phyloP scores from a whole-genome alignment of 1,284 basidiomycete genomes.

The Phaffia rhodozyma region DNA sequence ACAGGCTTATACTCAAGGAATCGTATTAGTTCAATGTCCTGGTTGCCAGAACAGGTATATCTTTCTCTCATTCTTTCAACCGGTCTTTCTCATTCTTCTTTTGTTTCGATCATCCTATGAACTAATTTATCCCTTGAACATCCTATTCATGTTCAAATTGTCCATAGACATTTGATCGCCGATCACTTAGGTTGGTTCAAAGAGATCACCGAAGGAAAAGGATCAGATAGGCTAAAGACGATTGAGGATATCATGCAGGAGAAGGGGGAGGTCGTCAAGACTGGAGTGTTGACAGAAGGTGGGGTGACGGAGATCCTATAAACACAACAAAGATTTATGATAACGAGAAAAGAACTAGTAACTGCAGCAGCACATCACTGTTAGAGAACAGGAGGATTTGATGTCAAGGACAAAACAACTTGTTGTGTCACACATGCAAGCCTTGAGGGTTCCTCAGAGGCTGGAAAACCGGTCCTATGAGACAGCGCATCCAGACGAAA shows the following conservation, averaged over 20 bases:
- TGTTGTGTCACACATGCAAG: too few relatives aligned
- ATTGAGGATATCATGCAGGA: constrained; percentile 27
- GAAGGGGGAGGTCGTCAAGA: constrained; percentile 26
- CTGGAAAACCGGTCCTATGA: too few relatives aligned
- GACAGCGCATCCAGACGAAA: too few relatives aligned
- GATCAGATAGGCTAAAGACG: constrained; percentile 19
- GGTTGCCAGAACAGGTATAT: constrained; percentile 73
- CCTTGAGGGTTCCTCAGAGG: too few relatives aligned
- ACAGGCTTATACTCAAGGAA: constrained; percentile 70
- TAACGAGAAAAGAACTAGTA: not conserved
- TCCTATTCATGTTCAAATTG: not conserved
- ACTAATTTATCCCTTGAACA: not conserved
- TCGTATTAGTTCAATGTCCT: constrained; percentile 87
- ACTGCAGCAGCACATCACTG: too few relatives aligned
- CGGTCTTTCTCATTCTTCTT: not conserved
- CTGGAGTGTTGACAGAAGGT: not conserved
- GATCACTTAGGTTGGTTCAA: constrained; percentile 91
- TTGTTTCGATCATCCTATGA: not conserved
- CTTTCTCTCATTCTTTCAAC: constrained; percentile 17
- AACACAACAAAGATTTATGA: not conserved
- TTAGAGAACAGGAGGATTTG: too few relatives aligned
- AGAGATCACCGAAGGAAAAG: constrained; percentile 34
- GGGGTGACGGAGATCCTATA: constrained; percentile 12
- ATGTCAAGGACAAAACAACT: too few relatives aligned
- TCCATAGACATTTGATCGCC: constrained; percentile 64